phyloP scores from a whole-genome alignment of 176 grass and related monocot species.

The Aegilops speltoides region DNA sequence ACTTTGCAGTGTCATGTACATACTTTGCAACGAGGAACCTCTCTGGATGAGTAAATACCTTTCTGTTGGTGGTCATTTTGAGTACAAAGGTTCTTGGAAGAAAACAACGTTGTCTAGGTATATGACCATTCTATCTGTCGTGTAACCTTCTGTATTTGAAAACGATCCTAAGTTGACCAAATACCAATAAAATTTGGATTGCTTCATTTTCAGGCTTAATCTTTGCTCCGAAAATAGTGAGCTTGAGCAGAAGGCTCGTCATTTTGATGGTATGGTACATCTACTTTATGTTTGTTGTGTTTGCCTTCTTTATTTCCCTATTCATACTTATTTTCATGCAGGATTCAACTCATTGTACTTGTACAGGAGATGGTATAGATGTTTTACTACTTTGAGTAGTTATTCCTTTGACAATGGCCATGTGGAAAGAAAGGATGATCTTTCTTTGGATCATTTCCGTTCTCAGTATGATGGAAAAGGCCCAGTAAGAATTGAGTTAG shows the following conservation, averaged over 20 bases:
- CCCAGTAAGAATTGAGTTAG: conserved; percentile 55
- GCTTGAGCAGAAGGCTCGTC: conserved; percentile 48
- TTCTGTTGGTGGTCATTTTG: conserved; percentile 68
- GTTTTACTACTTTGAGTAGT: conserved; percentile 68
- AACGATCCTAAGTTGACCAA: background rate
- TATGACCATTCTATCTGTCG: conserved; percentile 12
- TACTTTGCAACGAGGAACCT: conserved; percentile 97
- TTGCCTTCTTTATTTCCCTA: conserved; percentile 13
- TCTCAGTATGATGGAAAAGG: conserved; percentile 74
- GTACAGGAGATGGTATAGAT: conserved; percentile 95
- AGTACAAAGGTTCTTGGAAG: conserved; percentile 86
- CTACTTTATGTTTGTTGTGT: conserved; percentile 19
- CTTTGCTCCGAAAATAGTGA: conserved; percentile 47
- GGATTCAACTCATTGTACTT: conserved; percentile 86
- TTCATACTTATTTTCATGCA: conserved; percentile 35
- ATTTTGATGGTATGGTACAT: conserved; percentile 77
- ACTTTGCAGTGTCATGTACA: conserved; percentile 86
- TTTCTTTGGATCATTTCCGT: conserved; percentile 78
- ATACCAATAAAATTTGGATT: conserved; percentile 24
- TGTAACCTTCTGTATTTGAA: background rate
- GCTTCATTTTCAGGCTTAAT: conserved; percentile 59
- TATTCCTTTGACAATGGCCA: conserved; percentile 76
- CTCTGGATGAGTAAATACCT: conserved; percentile 98
- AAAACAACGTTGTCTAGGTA: conserved; percentile 70
- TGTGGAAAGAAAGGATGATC: conserved; percentile 66